phyloP scores from a whole-genome alignment of 805 yeast genomes.

The Monosporozyma aquatica region DNA sequence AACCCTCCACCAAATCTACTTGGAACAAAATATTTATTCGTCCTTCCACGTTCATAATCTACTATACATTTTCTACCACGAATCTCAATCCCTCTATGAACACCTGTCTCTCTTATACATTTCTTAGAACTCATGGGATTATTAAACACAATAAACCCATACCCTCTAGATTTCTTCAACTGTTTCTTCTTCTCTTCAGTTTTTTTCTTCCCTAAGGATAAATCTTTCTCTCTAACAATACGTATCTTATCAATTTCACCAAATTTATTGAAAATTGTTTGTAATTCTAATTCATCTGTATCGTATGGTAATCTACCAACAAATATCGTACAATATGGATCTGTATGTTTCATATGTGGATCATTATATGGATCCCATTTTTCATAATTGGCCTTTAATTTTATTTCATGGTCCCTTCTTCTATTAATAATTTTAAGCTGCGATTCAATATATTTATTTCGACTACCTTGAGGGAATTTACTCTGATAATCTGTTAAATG shows the following conservation, averaged over 20 bases:
- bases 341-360: conserved; percentile 46
- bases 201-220: neutral
- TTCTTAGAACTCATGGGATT: conserved; percentile 48
- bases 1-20: conserved; percentile 80
- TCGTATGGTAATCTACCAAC: conserved; percentile 62
- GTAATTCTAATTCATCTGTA: conserved; percentile 59
- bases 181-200: conserved; percentile 19
- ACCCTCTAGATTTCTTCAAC: conserved; percentile 56
- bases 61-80: conserved; percentile 51
- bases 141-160: conserved; percentile 71
- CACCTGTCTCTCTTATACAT: conserved; percentile 48
- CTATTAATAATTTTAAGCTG: too few relatives aligned
- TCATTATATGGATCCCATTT: conserved; percentile 52
- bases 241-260: conserved; percentile 63
- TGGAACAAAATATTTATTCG: conserved; percentile 61
- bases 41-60: conserved; percentile 63
- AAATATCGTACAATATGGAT: conserved; percentile 73
- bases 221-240: conserved; percentile 42
- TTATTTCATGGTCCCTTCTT: too few relatives aligned
- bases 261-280: conserved; percentile 48
- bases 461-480: conserved; percentile 20
- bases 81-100: conserved; percentile 40
- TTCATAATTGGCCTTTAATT: conserved; percentile 30
- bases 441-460: conserved; percentile 20
- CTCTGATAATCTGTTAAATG: conserved; percentile 25